These are phyloP conservation scores for Camillea tinctor DNA, from an alignment of 2,329 filamentous ascomycete species.

Conservation along the genomic window DNA sequence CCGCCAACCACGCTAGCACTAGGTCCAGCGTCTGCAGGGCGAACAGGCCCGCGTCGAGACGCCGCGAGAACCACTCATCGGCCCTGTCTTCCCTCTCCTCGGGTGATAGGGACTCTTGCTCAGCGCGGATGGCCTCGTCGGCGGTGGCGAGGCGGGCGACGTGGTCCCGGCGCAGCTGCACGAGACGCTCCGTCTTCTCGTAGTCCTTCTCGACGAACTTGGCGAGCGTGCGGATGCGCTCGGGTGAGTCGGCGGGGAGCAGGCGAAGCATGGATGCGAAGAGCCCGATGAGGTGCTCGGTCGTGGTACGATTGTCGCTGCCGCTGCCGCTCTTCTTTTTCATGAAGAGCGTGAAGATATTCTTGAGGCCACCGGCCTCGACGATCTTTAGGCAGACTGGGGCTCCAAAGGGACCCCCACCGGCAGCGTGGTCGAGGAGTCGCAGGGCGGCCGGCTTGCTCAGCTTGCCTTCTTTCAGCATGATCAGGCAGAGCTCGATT, in stretches of 20 bases:
- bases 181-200: slow-evolving; percentile 73
- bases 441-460: slow-evolving; percentile 76
- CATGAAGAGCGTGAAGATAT: slow-evolving; percentile 83
- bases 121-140: slow-evolving; percentile 59
- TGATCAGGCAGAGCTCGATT: slow-evolving; percentile 85
- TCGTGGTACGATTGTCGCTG: slow-evolving; percentile 42
- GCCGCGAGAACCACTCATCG: slow-evolving; percentile 69
- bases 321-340: slow-evolving; percentile 67
- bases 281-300: slow-evolving; percentile 79
- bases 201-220: slow-evolving; percentile 97
- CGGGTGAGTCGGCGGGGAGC: slow-evolving; percentile 73
- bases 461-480: slow-evolving; percentile 85
- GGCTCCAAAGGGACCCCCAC: slow-evolving; percentile 43
- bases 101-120: slow-evolving; percentile 52
- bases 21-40: slow-evolving; percentile 81
- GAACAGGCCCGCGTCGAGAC: slow-evolving; percentile 83
- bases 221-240: slow-evolving; percentile 79
- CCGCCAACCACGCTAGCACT: slow-evolving; percentile 84
- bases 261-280: slow-evolving; percentile 79
- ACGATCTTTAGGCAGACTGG: slow-evolving; percentile 74
- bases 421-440: slow-evolving; percentile 78
- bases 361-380: slow-evolving; percentile 80
- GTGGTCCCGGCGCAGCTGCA: slow-evolving; percentile 72
- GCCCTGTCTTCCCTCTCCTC: slow-evolving; percentile 62
- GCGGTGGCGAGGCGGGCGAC: slow-evolving; percentile 59